Evolutionary conservation across 2,329 filamentous ascomycete genomes (phyloP), one percentile per base, ranked within the genome.

Genomic region (Nectriaceae sp.): DNA sequence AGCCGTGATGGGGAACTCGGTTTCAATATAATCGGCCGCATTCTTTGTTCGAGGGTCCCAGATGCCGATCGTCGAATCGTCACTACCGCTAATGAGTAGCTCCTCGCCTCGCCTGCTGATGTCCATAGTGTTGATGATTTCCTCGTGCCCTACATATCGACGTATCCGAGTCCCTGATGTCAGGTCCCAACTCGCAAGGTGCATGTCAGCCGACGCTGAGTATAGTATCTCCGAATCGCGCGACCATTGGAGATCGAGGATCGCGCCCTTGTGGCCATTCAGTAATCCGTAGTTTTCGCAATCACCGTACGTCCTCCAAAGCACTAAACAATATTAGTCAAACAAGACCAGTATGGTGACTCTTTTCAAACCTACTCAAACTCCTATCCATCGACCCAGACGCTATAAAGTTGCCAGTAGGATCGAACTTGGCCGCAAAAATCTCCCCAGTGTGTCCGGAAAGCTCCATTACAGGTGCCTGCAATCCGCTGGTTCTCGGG

Each of bases 1-100:
- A 0, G 93, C 89, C 2, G 94, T 97, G 47, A 99, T 84, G 2
- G 94, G 94, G 52, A 95, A 96, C 52, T 94, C 88, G 1, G 92
- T 96, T 65, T 93, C 84, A 54, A 97, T 87, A 61, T 92, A 91
- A 62, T 95, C 89, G 47, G 88, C 82, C 0, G 91, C 93, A 45
- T 90, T 84, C 70, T 97, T 97, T 48, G 90, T 87, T 60, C 94
- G 82, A 8, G 93, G 91, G 67, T 99, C 94, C 94, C 94, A 99
- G 39, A 97, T 88, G 50, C 91, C 92, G 63, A 99, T 91, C 54
- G 85, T 90, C 5, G 92, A 91, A 68, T 99, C 94, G 66, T 99
- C 93, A 57, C 91, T 95, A 31, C 88, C 94, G 65, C 90, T 96
- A 53, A 97, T 82, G 39, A 99, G 74, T 43, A 97, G 74, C 64